These are phyloP conservation scores for Paralagenidium karlingii DNA, from an alignment of 352 stramenopile genomes.

Conservation along the genomic window DNA sequence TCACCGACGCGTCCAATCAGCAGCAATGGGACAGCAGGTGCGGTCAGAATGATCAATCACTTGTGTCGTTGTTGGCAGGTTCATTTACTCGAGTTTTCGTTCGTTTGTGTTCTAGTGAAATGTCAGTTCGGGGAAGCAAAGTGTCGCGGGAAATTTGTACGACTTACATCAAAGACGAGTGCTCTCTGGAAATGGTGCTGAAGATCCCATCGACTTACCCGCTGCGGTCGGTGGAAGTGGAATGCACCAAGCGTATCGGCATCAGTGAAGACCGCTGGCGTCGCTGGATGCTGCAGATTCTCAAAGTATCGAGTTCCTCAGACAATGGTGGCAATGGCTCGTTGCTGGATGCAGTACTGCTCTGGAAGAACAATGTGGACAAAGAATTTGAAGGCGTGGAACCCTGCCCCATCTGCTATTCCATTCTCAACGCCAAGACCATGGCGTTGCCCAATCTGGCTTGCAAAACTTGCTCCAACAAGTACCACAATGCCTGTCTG, in stretches of 20 bases:
- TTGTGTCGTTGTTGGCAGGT: too few relatives aligned
- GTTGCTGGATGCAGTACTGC: constrained; percentile 81
- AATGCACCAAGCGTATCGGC: constrained; percentile 84
- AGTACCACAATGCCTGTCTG: constrained; percentile 88
- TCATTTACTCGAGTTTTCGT: too few relatives aligned
- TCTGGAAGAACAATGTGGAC: constrained; percentile 90
- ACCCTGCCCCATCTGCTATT: constrained; percentile 89
- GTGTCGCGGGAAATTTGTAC: constrained; percentile 84
- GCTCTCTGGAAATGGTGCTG: constrained; percentile 83
- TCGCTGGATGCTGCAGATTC: constrained; percentile 89
- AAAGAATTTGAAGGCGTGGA: constrained; percentile 88
- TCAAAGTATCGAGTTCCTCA: constrained; percentile 74
- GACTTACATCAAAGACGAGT: constrained; percentile 90
- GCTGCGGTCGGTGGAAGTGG: constrained; percentile 84
- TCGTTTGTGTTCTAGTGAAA: constrained; percentile 24
- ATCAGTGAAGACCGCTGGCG: constrained; percentile 86
- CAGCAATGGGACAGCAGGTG: constrained; percentile 53
- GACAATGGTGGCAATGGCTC: constrained; percentile 76
- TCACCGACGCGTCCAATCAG: constrained; percentile 38
- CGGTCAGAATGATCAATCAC: not conserved
- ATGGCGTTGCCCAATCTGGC: constrained; percentile 79
- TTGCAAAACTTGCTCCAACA: constrained; percentile 88
- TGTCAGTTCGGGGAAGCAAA: constrained; percentile 77
- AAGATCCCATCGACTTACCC: constrained; percentile 80
- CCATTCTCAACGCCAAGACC: constrained; percentile 84